Evolutionary conservation across 371 early-diverging fungal species (phyloP).

Genomic region (Nosema bombycis): DNA sequence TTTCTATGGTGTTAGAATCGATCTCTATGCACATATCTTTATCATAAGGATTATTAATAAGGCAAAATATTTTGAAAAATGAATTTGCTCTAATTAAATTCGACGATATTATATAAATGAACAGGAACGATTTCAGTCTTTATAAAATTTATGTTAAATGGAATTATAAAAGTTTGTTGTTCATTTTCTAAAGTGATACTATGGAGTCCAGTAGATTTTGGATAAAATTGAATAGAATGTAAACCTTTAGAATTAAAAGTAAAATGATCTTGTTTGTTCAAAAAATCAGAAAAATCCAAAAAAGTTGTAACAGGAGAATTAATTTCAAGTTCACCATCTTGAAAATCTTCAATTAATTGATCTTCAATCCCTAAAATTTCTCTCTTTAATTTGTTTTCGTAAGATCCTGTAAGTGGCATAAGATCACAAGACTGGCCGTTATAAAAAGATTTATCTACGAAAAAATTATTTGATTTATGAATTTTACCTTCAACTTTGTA

Average conservation of each 20-base stretch:
- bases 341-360: neutral
- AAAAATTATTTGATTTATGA: no score
- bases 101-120: neutral
- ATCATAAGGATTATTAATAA: neutral
- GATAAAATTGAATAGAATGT: neutral
- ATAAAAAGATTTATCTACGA: no score
- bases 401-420: neutral
- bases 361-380: neutral
- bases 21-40: neutral
- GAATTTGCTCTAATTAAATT: neutral
- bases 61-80: neutral
- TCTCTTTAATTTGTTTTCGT: neutral
- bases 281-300: neutral
- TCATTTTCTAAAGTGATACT: neutral
- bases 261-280: neutral
- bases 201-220: neutral
- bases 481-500: no score
- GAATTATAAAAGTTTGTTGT: neutral
- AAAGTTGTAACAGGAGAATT: neutral
- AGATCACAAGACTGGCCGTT: no score
- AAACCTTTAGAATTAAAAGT: neutral
- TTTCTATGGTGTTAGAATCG: neutral
- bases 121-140: neutral
- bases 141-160: no score
- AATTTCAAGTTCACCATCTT: neutral